Evolutionary conservation across 2,329 filamentous ascomycete genomes (phyloP), one percentile per base, ranked within the genome.

Genomic region (Aspergillus glaucus): DNA sequence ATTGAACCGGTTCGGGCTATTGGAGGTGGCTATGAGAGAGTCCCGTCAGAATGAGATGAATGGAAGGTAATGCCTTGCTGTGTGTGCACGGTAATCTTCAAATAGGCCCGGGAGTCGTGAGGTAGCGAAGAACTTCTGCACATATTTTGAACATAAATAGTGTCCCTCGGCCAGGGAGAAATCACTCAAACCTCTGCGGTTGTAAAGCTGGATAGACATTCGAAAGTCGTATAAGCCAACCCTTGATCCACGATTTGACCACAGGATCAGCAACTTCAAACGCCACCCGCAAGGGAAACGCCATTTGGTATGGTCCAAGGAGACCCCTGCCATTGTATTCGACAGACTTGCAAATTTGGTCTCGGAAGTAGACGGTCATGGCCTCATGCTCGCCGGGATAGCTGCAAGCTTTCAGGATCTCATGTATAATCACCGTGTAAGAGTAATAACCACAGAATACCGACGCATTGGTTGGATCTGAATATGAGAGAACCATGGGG

Each of bases 311-410:
- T 5, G 60, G 62, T 0, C 62, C 62, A 12, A 64, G 45, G 3
- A 58, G 43, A 3, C 61, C 62, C 6, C 50, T 51, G 6, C 55
- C 45, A 36, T 52, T 56, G 34, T 59, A 63, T 48, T 64, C 61
- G n/a, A 64, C 55, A 0, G 62, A 63, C 41, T 52, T 58, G 51
- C 62, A 65, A n/a, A 64, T 63, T 47, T 60, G 60, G 46, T 64
- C 61, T 14, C 56, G 54, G 21, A 55, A 64, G 47, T 57, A 59
- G 15, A 46, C 19, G 9, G 59, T 51, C 54, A 59, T 56, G 15
- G 51, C 53, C 6, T 17, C 54, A 24, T 65, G 59, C 7, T 55
- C 50, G 12, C 62, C 62, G 7, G 60, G 50, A 22, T 56, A 57
- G 3, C 47, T 51, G 28, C 55, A 61, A 2, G 36, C 46, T 21